These are phyloP conservation scores for Heracleum sosnowskyi DNA, from an alignment of 129 eudicot species.

Conservation along the genomic window DNA sequence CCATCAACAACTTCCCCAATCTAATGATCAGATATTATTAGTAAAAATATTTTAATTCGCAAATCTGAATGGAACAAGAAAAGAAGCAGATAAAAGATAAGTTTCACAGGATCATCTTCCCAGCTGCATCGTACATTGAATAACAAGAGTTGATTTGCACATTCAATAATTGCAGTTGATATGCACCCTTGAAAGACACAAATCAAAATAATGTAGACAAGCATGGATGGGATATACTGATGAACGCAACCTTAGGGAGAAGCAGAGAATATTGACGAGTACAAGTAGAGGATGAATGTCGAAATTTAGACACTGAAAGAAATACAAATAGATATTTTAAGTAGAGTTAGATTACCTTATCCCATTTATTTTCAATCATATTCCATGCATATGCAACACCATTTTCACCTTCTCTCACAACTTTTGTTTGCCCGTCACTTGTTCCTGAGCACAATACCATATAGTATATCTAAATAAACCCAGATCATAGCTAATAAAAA, in stretches of 20 bases:
- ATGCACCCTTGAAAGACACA: not conserved
- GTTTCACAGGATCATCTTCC: not conserved
- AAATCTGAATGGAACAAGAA: not conserved
- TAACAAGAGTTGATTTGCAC: not conserved
- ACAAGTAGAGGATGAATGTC: not conserved
- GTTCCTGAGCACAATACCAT: slow-evolving; percentile 57
- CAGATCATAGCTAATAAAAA: not conserved
- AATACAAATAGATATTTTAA: not conserved
- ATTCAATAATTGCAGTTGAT: not conserved
- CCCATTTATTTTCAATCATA: slow-evolving; percentile 77
- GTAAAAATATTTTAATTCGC: not conserved
- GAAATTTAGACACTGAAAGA: not conserved
- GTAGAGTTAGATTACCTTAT: slow-evolving; percentile 45
- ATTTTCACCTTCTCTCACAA: slow-evolving; percentile 96
- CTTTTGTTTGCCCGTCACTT: slow-evolving; percentile 86
- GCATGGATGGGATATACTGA: not conserved
- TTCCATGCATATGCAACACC: slow-evolving; percentile 99
- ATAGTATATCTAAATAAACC: not conserved
- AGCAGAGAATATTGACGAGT: not conserved
- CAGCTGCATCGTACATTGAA: not conserved
- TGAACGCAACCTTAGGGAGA: not conserved
- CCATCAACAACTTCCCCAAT: slow-evolving; percentile 99
- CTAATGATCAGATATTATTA: slow-evolving; percentile 22
- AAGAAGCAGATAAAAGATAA: not conserved
- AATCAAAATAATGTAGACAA: not conserved